Base-by-base conservation (phyloP, 805 yeast genomes). In the Wickerhamiella allomyrinae region DNA sequence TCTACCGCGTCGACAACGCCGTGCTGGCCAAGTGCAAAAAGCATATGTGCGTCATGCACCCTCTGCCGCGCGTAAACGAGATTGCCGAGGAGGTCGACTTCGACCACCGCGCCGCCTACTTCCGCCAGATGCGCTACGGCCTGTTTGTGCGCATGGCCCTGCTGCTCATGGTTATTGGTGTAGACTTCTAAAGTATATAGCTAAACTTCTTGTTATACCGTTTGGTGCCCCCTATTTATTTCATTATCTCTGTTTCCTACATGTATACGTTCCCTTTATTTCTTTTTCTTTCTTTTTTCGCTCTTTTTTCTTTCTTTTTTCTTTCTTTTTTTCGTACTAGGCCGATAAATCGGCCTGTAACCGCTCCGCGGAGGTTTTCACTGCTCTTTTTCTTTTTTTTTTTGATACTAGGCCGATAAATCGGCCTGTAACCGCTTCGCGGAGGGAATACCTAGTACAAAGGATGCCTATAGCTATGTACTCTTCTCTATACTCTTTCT, bases 111-210 rank as follows among this genome's bases (percentile, higher is more conserved):
- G 97, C 98, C 51, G 97, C 98, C 46, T 91, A 91, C 70, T 91
- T 91, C 74, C 82, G 99, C 76, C 97, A 91, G 71, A 91, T 91
- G 98, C 81, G 94, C 65, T 89, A 91, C 61, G 99, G 99, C 48
- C 71, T 91, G 62, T 91, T 79, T 60, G 95, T 93, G 37, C 86
- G 99, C 73, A 91, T 91, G 99, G 98, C 99, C 9, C 70, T 91
- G 55, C 73, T 91, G 60, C 95, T 97, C 43, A 81, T 91, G 94
- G 98, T 93, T 49, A 78, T 91, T 65, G 97, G 97, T 58, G 86
- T 84, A 56, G 95, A 85, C 60, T 76, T 79, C 50, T 82, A 67
- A 46, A 37, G 39, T 34, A 4, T 13, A 11, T 41, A 24, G 43
- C 37, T 34, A 13, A 34, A 39, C 27, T 45, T 48, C n/a, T 40